phyloP scores from a whole-genome alignment of 371 early-diverging fungal genomes.

The Mucor irregularis region DNA sequence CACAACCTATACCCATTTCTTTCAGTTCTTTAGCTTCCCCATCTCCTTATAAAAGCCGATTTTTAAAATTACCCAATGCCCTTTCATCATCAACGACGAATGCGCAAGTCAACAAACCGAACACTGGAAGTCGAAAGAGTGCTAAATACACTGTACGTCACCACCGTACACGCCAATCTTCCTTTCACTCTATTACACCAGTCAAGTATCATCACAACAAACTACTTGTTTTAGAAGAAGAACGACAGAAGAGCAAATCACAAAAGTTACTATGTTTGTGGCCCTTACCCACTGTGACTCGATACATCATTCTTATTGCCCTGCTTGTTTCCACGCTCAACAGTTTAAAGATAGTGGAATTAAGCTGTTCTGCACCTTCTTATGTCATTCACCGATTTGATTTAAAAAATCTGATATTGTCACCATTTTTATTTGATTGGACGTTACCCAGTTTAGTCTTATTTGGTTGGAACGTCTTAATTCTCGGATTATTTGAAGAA shows the following conservation, averaged over 20 bases:
- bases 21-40: constrained; percentile 32
- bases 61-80: not conserved
- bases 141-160: constrained; percentile 31
- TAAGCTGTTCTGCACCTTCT: constrained; percentile 50
- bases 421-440: constrained; percentile 48
- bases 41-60: not conserved
- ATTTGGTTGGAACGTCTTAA: constrained; percentile 49
- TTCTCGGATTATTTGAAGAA: constrained; percentile 53
- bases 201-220: not conserved
- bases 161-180: constrained; percentile 10
- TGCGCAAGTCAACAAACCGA: not conserved
- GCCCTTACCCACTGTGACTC: constrained; percentile 53
- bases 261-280: constrained; percentile 49
- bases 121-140: constrained; percentile 25
- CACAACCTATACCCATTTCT: constrained; percentile 3
- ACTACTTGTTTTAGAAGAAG: not conserved
- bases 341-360: constrained; percentile 19
- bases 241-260: constrained; percentile 29
- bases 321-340: constrained; percentile 37
- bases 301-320: constrained; percentile 45
- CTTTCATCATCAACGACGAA: not conserved
- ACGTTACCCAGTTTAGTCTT: constrained; percentile 34
- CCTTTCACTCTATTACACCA: not conserved
- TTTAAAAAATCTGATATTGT: constrained; percentile 35
- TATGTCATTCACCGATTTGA: constrained; percentile 47